Evolutionary conservation across 177 flowering plant genomes (phyloP).

Genomic region (Telopea speciosissima): DNA sequence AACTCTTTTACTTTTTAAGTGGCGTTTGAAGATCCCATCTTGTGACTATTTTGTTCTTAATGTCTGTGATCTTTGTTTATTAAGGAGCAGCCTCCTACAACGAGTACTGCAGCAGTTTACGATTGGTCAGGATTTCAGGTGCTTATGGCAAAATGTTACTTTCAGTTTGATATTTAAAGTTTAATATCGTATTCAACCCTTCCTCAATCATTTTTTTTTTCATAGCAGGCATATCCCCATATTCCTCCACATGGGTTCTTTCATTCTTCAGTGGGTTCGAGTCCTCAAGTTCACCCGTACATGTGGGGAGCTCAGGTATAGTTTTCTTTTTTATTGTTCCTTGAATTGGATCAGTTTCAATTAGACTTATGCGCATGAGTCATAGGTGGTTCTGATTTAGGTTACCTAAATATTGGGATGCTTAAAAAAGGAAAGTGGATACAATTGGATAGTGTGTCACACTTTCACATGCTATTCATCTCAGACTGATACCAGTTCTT

Average conservation of each 20-base stretch:
- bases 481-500: no score
- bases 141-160: neutral
- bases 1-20: neutral
- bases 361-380: no score
- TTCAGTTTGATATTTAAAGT: neutral
- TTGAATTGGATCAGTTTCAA: neutral
- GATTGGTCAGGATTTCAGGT: constrained; percentile 99
- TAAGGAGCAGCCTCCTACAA: constrained; percentile 73
- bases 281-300: constrained; percentile 92
- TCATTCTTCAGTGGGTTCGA: constrained; percentile 54
- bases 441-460: no score
- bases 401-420: neutral
- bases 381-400: neutral
- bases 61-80: constrained; percentile 4
- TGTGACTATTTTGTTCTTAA: neutral
- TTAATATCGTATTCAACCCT: neutral
- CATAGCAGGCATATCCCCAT: constrained; percentile 77
- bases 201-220: constrained; percentile 2
- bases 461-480: no score
- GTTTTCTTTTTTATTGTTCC: neutral
- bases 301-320: constrained; percentile 99
- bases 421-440: no score
- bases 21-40: neutral
- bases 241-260: constrained; percentile 67
- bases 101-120: constrained; percentile 47